These are phyloP conservation scores for Paecilomyces dactylethromorphus DNA, from an alignment of 2,329 filamentous ascomycete species.

Conservation along the genomic window DNA sequence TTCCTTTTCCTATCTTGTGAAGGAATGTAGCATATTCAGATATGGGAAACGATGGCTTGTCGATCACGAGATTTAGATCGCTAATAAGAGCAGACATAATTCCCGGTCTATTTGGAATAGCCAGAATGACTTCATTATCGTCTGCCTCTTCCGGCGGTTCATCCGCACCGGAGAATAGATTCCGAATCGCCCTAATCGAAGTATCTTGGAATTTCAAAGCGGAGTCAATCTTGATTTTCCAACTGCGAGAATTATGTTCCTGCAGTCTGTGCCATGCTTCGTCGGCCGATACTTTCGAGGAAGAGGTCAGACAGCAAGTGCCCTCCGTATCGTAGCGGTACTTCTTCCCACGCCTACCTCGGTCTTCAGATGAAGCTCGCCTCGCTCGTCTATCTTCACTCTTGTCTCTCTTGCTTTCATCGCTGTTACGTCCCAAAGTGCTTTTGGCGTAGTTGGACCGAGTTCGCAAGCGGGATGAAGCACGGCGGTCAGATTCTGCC, in stretches of 20 bases:
- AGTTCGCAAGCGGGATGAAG: conserved; percentile 46
- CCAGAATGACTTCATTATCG: conserved; percentile 77
- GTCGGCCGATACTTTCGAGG: conserved; percentile 64
- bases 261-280: conserved; percentile 72
- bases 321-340: conserved; percentile 73
- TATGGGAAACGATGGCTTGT: conserved; percentile 88
- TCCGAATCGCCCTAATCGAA: conserved; percentile 71
- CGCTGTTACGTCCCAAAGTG: conserved; percentile 31
- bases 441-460: conserved; percentile 44
- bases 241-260: conserved; percentile 77
- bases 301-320: conserved; percentile 63
- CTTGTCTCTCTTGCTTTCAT: conserved; percentile 44
- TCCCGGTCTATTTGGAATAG: conserved; percentile 76
- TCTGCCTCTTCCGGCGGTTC: conserved; percentile 74
- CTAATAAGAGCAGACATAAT: conserved; percentile 74
- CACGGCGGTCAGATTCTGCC: conserved; percentile 56
- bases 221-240: conserved; percentile 84
- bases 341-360: conserved; percentile 30
- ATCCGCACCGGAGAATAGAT: conserved; percentile 74
- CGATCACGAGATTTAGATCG: conserved; percentile 76
- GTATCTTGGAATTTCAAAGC: conserved; percentile 63
- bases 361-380: conserved; percentile 20
- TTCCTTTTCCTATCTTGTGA: conserved; percentile 88
- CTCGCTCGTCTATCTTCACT: conserved; percentile 47
- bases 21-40: conserved; percentile 77